Evolutionary conservation across 306 rosid genomes (phyloP), one percentile per base, ranked within the genome.

Genomic region (Gillenia trifoliata): DNA sequence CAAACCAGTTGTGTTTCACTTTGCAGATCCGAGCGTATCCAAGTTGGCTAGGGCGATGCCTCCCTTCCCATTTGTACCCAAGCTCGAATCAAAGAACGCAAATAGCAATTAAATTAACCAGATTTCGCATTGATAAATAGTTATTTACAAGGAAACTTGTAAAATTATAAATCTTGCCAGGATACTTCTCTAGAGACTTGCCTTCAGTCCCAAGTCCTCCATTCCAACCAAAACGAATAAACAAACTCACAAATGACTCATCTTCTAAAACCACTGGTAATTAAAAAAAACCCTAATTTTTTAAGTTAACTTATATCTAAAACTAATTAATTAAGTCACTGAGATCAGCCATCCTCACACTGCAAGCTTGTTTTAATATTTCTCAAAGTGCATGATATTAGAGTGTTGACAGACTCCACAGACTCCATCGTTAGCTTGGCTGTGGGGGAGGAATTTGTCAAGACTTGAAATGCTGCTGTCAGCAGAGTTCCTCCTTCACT

Each of bases 401-500:
- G 88, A 73, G 88, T 86, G 86, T 79, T 89, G 73, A 84, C 91
- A 2, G 97, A 92, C 68, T 95, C 98, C 81, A 95, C 87, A 22
- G 96, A 90, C 75, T 92, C 99, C 85, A 81, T 57, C 0, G 96
- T 87, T 62, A 89, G 84, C 88, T 95, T 95, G 59, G 96, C 91
- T 22, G 97, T 81, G 31, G 97, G 95, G 75, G 98, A 95, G 50
- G 86, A 47, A 79, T 87, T 89, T 36, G 98, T 90, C 12, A 87
- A 89, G 63, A 89, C 78, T 84, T 95, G 98, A 60, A 92, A 85
- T 77, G 96, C 96, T 66, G 88, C 76, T 45, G 99, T 95, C 33
- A 94, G 86, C 72, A 94, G 79, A 72, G 95, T 86, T 22, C 99
- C 99, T 66, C 95, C 99, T 61, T 92, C 93, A 1, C 89, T 76